Evolutionary conservation across 768 basidiomycete species (phyloP).

Genomic region (Phylloporus arenicola): DNA sequence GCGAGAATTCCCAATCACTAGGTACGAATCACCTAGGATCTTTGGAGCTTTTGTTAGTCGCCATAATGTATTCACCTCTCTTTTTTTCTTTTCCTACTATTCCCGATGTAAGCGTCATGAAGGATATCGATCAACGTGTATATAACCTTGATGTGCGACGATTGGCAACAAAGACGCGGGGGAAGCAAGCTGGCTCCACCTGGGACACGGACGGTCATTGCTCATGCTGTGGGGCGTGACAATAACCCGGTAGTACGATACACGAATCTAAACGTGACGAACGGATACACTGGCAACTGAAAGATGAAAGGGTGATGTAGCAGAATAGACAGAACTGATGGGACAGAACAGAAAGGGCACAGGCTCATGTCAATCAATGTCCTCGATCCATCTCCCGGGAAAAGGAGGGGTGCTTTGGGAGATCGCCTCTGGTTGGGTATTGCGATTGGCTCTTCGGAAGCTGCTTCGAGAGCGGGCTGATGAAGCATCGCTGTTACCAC

Average conservation of each 20-base stretch:
- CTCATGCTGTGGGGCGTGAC: too few relatives aligned
- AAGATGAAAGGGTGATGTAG: conserved; percentile 9
- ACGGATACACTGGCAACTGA: conserved; percentile 9
- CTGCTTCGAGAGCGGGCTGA: conserved; percentile 8
- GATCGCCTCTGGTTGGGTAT: conserved; percentile 3
- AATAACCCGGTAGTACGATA: conserved; percentile 11
- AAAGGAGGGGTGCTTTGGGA: conserved; percentile 19
- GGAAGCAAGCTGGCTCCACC: too few relatives aligned
- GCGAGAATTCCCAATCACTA: background rate
- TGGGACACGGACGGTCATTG: background rate
- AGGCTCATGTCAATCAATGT: conserved; percentile 24
- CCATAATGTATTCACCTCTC: background rate
- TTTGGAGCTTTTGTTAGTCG: background rate
- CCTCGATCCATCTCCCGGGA: conserved; percentile 33
- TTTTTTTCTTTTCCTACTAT: too few relatives aligned
- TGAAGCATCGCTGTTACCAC: conserved; percentile 11
- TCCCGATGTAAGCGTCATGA: background rate
- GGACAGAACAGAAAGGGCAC: background rate
- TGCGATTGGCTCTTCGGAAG: conserved; percentile 10
- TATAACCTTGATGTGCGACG: background rate
- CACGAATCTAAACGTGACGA: conserved; percentile 18
- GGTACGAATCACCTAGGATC: background rate
- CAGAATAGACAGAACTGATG: conserved; percentile 1
- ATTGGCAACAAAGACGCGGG: too few relatives aligned
- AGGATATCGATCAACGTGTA: background rate